Percentiles rank a stretch among this genome's conserved stretches.
Conservation (phyloP, 331 rosid species). For the Prunus yedoensis region DNA sequence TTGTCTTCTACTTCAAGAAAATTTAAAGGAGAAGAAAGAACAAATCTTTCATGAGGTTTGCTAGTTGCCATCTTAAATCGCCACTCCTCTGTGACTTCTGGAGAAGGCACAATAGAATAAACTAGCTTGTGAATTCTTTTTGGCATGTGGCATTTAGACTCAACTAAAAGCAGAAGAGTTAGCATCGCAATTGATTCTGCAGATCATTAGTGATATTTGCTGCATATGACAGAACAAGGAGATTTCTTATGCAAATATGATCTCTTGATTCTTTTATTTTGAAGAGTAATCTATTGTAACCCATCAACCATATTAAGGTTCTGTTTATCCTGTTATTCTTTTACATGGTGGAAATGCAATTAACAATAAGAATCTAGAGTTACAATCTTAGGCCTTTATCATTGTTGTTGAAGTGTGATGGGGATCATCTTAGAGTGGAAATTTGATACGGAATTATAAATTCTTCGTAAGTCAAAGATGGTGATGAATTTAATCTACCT, state of each 20-base stretch:
- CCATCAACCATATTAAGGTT: not conserved
- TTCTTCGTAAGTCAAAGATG: too few species aligned
- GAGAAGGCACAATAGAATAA: not conserved
- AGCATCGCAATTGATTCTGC: not conserved
- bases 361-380: too few species aligned
- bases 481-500: too few species aligned
- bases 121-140: not conserved
- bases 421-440: too few species aligned
- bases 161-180: not conserved
- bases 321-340: not conserved
- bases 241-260: not conserved
- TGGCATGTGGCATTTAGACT: not conserved
- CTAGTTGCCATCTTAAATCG: too few species aligned
- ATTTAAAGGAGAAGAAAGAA: not conserved
- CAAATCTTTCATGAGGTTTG: not conserved
- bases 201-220: not conserved
- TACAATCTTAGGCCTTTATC: too few species aligned
- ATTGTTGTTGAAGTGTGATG: too few species aligned
- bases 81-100: not conserved
- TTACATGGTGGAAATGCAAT: not conserved
- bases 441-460: too few species aligned
- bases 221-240: not conserved
- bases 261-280: not conserved
- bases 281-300: not conserved
- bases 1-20: not conserved